Evolutionary conservation across 2,329 filamentous ascomycete genomes (phyloP).

Genomic region (Aspergillus vadensis): DNA sequence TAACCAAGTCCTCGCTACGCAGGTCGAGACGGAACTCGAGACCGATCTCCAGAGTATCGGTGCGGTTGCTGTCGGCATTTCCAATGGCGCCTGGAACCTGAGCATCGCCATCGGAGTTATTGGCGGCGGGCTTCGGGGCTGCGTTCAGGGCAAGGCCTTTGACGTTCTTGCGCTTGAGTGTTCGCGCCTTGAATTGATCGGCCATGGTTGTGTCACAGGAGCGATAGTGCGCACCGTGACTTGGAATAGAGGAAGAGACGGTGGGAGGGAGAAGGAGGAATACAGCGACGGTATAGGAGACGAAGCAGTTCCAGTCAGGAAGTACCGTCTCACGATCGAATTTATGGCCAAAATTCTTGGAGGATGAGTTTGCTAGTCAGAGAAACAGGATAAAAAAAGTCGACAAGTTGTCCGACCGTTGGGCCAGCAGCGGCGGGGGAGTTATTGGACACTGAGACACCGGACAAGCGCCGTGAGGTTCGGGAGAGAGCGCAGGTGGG

Average conservation of each 20-base stretch:
- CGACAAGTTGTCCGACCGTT: neutral
- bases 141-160: slow-evolving; percentile 90
- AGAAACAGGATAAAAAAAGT: neutral
- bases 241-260: neutral
- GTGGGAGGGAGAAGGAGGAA: slow-evolving; percentile 1
- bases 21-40: slow-evolving; percentile 95
- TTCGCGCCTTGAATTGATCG: slow-evolving; percentile 66
- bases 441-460: slow-evolving; percentile 4
- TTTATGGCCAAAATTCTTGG: neutral
- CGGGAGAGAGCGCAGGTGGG: slow-evolving; percentile 12
- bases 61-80: slow-evolving; percentile 61
- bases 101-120: slow-evolving; percentile 71
- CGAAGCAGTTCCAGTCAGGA: neutral
- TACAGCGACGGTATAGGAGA: neutral
- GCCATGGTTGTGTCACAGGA: slow-evolving; percentile 48
- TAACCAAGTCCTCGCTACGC: slow-evolving; percentile 85
- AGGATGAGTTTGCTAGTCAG: neutral
- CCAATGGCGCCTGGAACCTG: slow-evolving; percentile 62
- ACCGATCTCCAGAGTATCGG: slow-evolving; percentile 85
- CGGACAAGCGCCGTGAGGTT: slow-evolving; percentile 9
- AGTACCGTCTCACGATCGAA: neutral
- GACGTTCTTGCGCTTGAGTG: slow-evolving; percentile 98
- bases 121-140: slow-evolving; percentile 67
- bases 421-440: slow-evolving; percentile 1
- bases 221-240: slow-evolving; percentile 3